phyloP scores from a whole-genome alignment of 108 stramenopile species.

The Nannochloropsis granulata region DNA sequence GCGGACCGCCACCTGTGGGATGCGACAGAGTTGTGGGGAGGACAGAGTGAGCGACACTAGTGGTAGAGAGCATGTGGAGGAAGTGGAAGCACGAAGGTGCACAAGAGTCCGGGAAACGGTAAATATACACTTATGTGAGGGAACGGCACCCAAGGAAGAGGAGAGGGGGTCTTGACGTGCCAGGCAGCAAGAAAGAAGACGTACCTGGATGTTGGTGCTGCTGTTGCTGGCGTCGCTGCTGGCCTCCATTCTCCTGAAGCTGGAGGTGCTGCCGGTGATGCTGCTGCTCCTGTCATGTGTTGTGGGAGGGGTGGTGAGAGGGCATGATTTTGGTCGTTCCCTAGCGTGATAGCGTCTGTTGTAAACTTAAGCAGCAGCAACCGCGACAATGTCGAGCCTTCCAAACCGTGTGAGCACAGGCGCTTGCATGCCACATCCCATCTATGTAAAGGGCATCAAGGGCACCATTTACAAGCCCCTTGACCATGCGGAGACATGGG shows the following conservation, averaged over 20 bases:
- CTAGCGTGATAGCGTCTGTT: no score
- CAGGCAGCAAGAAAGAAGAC: not conserved
- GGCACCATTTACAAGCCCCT: no score
- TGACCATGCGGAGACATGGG: no score
- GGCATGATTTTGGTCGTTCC: no score
- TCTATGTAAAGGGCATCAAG: no score
- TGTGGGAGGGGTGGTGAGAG: no score
- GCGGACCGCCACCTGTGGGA: constrained; percentile 39
- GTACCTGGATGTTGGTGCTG: not conserved
- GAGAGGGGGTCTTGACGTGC: not conserved
- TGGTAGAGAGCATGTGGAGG: not conserved
- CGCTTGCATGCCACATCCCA: no score
- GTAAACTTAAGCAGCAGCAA: no score
- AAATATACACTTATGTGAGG: not conserved
- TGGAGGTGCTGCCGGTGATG: no score
- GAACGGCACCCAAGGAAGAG: not conserved
- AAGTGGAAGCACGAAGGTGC: not conserved
- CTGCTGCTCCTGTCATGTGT: no score
- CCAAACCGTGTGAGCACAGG: no score
- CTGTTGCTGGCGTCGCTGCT: not conserved
- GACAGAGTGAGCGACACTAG: not conserved
- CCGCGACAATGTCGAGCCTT: no score
- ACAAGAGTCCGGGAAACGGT: not conserved
- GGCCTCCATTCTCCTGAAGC: not conserved
- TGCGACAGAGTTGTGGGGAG: not conserved